These are phyloP conservation scores for Klebsormidium nitens DNA, from an alignment of 139 green algal species.

Conservation along the genomic window DNA sequence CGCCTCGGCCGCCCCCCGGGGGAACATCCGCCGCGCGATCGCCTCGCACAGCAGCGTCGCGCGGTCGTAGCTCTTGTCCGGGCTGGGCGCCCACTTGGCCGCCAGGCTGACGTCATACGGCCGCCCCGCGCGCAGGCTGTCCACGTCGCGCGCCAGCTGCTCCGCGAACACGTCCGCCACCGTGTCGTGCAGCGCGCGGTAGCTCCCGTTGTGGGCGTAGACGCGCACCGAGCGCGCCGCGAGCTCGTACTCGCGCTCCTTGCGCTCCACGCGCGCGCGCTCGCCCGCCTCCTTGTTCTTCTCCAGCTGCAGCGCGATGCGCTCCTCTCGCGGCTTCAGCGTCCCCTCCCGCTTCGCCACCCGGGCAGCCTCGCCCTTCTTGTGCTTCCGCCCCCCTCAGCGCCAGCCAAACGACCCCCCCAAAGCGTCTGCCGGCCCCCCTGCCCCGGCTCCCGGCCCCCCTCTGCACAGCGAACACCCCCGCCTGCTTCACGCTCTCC, in stretches of 20 bases:
- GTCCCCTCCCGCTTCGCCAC: background rate
- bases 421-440: no score
- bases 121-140: no score
- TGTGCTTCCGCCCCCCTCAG: background rate
- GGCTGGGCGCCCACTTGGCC: conserved; percentile 39
- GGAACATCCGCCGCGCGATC: no score
- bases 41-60: conserved; percentile 18
- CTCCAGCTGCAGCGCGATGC: background rate
- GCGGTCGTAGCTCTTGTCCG: conserved; percentile 19
- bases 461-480: background rate
- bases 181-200: background rate
- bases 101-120: conserved; percentile 29
- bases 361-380: background rate
- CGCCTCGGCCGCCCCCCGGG: no score
- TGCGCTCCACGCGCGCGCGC: background rate
- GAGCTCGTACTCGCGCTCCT: background rate
- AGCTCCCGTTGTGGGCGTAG: background rate
- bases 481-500: no score
- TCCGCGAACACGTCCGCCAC: background rate
- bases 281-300: background rate
- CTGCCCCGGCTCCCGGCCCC: no score
- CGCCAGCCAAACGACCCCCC: background rate
- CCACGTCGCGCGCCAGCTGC: background rate
- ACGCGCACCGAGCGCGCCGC: background rate
- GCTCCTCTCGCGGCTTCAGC: background rate